phyloP scores from a whole-genome alignment of 352 stramenopile genomes.

The Peronospora belbahrii region DNA sequence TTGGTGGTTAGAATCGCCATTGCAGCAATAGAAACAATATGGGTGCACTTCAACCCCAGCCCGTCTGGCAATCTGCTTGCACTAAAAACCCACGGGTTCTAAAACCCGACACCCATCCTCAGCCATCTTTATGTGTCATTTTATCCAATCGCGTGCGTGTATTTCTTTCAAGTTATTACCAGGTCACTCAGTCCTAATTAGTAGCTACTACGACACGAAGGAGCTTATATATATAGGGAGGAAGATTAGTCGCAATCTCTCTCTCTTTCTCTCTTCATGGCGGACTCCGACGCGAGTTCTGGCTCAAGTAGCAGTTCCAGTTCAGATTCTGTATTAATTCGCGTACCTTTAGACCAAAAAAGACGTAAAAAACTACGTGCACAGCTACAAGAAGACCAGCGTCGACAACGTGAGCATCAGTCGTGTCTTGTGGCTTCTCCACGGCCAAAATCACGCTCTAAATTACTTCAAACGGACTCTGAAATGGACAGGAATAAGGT shows the following conservation, averaged over 20 bases:
- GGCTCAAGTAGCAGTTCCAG: slow-evolving; percentile 58
- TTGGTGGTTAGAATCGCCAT: no score
- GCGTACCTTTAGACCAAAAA: slow-evolving; percentile 53
- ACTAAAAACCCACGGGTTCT: slow-evolving; percentile 9
- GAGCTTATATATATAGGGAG: background rate
- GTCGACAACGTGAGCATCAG: slow-evolving; percentile 13
- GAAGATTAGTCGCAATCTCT: background rate
- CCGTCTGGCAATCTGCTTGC: background rate
- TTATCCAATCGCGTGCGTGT: background rate
- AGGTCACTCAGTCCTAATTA: background rate
- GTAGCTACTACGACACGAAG: no score
- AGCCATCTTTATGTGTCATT: no score
- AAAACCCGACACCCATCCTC: background rate
- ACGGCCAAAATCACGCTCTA: background rate
- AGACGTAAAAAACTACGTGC: slow-evolving; percentile 51
- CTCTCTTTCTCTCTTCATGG: slow-evolving; percentile 10
- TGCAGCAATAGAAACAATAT: no score
- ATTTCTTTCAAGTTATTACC: background rate
- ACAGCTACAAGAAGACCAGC: slow-evolving; percentile 40
- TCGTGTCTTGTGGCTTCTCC: background rate
- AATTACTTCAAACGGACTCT: slow-evolving; percentile 1
- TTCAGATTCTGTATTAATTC: slow-evolving; percentile 70
- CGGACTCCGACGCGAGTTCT: slow-evolving; percentile 34
- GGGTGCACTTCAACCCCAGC: no score
- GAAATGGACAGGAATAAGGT: slow-evolving; percentile 22